Evolutionary conservation across 805 yeast species (phyloP), one percentile per base, ranked within the genome.

Genomic region (Cyberlindnera sargentensis): DNA sequence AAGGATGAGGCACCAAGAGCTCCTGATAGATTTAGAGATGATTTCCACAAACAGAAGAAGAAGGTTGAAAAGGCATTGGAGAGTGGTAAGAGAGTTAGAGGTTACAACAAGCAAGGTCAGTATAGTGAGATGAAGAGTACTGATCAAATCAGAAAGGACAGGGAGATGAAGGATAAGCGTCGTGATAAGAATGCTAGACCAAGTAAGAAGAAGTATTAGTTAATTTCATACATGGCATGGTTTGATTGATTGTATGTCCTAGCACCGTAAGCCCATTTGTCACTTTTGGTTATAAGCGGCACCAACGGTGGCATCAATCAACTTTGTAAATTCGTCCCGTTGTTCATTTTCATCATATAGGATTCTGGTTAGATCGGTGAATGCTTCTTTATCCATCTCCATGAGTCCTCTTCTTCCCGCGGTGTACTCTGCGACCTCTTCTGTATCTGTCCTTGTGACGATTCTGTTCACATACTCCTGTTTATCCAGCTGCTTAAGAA

Each of bases 11-110:
- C 96, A 2, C 99, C 99, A 34, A 85, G 80, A 59, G 66, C 82
- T 34, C 96, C 99, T n/a, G 97, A 89, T 58, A 88, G 76, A 65
- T 79, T 70, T 53, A 79, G 98, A 66, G 96, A 90, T 58, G 90
- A 93, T 64, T 93, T 76, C 66, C 74, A 79, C 47, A 72, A 72
- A 50, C 96, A 91, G 62, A 80, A 84, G 76, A 80, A 80, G 69
- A 82, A 84, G 66, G 91, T 86, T 39, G 78, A 76, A 42, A 78
- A 77, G 53, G 98, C 98, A 3, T 57, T 81, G 45, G 95, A 82
- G 8, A 68, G 78, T 39, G 97, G 97, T 39, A 61, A 76, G 29
- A 60, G 63, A 7, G 86, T 88, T 42, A 86, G 82, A 67, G 95
- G 93, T 8, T 58, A 53, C 40, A 59, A 60, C 39, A 55, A 52